Percentiles rank a stretch among this genome's conserved stretches.
Conservation (phyloP, 2,329 filamentous ascomycete genomes). For the Chaetothyriales sp. region DNA sequence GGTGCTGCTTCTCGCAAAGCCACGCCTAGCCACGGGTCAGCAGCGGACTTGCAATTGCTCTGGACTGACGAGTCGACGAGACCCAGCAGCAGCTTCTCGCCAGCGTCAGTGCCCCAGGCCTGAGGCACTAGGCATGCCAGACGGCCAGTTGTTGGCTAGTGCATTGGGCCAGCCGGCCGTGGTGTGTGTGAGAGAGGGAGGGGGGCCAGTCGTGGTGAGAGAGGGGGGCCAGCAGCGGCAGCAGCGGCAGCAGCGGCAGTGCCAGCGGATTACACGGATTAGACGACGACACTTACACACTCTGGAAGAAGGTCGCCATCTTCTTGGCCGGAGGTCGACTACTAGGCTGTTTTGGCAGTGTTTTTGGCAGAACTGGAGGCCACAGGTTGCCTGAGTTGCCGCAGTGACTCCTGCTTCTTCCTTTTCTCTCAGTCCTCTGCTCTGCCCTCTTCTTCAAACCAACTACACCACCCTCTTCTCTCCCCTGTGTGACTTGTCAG, state of each 20-base stretch:
- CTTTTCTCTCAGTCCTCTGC: not conserved
- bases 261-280: slow-evolving; percentile 1
- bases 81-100: not conserved
- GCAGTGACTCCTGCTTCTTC: not conserved
- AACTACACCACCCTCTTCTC: not conserved
- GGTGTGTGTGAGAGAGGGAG: not conserved
- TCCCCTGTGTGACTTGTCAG: not conserved
- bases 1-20: slow-evolving; percentile 35
- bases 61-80: no score
- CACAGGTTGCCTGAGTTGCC: not conserved
- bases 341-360: not conserved
- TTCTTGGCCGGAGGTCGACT: slow-evolving; percentile 6
- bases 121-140: not conserved
- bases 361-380: not conserved
- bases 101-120: not conserved
- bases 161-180: not conserved
- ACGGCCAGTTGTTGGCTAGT: not conserved
- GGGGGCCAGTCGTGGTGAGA: not conserved
- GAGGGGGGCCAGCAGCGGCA: slow-evolving; percentile 4
- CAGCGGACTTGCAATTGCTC: not conserved
- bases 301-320: slow-evolving; percentile 38
- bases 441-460: not conserved
- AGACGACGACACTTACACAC: slow-evolving; percentile 27
- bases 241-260: slow-evolving; percentile 1
- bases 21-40: slow-evolving; percentile 25